phyloP scores from a whole-genome alignment of 768 basidiomycete genomes.

The Rhodotorula babjevae region DNA sequence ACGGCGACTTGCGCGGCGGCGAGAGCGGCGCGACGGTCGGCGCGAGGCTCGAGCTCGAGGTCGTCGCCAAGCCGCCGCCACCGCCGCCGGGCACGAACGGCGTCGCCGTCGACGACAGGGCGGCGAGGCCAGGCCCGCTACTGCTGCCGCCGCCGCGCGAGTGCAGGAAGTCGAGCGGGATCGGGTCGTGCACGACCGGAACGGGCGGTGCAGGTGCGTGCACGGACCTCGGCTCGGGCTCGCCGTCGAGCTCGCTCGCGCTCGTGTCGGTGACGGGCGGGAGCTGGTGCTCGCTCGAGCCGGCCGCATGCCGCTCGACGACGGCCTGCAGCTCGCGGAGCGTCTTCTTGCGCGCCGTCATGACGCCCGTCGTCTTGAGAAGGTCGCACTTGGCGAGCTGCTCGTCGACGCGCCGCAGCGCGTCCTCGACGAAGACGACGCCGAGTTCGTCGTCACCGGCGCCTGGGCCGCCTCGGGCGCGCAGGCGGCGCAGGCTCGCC shows the following conservation, averaged over 20 bases:
- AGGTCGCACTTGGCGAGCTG: constrained; percentile 69
- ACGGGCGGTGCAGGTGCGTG: constrained; percentile 15
- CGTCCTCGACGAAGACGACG: constrained; percentile 70
- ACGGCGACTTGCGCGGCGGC: constrained; percentile 5
- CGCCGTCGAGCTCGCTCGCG: constrained; percentile 41
- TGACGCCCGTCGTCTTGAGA: constrained; percentile 65
- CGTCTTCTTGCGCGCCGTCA: constrained; percentile 61
- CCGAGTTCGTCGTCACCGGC: constrained; percentile 61
- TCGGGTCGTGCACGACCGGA: constrained; percentile 9
- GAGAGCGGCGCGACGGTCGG: not conserved
- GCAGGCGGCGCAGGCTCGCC: constrained; percentile 59
- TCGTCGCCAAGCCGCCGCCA: not conserved
- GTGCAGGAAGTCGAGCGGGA: constrained; percentile 21
- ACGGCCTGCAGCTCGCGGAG: constrained; percentile 45
- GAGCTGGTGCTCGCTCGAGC: constrained; percentile 56
- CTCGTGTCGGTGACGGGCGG: constrained; percentile 27
- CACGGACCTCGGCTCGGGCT: constrained; percentile 32
- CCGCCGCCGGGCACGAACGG: constrained; percentile 11
- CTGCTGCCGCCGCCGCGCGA: not conserved
- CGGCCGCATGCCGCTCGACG: constrained; percentile 48
- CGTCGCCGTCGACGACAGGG: not conserved
- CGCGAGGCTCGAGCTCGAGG: not conserved
- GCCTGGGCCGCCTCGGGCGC: constrained; percentile 36
- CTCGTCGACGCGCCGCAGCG: constrained; percentile 66
- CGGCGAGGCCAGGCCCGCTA: not conserved